Conservation (phyloP, 2,329 filamentous ascomycete genomes). For the Colletotrichum sp. region DNA sequence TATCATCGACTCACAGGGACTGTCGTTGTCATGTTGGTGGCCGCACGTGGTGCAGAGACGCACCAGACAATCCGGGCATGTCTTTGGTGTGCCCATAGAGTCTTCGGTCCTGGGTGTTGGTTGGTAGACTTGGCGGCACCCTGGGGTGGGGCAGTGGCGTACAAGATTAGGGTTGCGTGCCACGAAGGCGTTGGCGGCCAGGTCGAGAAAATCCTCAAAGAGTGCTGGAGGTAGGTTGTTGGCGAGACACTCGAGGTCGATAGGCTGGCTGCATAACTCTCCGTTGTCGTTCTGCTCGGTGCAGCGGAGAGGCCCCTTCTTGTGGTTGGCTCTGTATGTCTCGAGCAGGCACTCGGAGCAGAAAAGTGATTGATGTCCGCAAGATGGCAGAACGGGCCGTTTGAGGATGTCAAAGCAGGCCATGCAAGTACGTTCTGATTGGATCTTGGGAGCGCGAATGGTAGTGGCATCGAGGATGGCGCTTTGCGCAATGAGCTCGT, state of each 20-base stretch:
- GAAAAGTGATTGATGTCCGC: not conserved
- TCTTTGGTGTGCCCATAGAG: constrained; percentile 23
- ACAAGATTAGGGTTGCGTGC: not conserved
- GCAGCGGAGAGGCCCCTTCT: not conserved
- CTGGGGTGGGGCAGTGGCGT: not conserved
- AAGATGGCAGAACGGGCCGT: not conserved
- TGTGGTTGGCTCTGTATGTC: not conserved
- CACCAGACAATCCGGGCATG: constrained; percentile 41
- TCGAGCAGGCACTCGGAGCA: not conserved
- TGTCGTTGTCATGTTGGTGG: constrained; percentile 30
- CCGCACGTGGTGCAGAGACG: constrained; percentile 40
- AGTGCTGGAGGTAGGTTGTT: not conserved
- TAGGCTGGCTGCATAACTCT: not conserved
- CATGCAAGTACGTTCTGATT: not conserved
- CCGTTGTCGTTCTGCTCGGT: not conserved
- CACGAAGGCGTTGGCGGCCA: not conserved
- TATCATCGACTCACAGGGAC: not conserved
- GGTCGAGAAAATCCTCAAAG: not conserved
- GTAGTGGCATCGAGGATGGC: not conserved
- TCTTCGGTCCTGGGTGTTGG: not conserved
- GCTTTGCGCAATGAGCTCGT: not conserved
- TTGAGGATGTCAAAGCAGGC: fast-evolving
- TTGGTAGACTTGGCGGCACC: not conserved
- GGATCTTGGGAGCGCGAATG: not conserved
- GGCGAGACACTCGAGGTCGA: not conserved